Evolutionary conservation across 176 grass and related monocot species (phyloP).

Genomic region (Lolium rigidum): DNA sequence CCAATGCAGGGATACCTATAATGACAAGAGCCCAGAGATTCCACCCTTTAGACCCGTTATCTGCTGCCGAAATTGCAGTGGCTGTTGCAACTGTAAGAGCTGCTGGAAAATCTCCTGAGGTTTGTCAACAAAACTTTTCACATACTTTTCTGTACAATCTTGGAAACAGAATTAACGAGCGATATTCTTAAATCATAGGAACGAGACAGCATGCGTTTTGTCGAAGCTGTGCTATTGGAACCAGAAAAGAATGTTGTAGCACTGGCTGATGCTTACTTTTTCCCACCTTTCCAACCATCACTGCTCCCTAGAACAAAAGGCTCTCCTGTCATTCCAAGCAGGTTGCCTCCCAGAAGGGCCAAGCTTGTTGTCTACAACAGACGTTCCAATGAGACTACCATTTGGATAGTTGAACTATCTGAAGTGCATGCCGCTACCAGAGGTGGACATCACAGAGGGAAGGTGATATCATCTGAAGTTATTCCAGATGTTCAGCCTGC

Average conservation of each 20-base stretch:
- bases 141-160: background rate
- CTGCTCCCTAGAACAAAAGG: conserved; percentile 93
- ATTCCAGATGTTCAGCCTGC: conserved; percentile 94
- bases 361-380: conserved; percentile 92
- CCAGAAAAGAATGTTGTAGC: conserved; percentile 97
- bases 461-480: conserved; percentile 80
- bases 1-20: conserved; percentile 86
- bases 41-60: conserved; percentile 96
- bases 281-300: conserved; percentile 98
- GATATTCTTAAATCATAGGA: conserved; percentile 55
- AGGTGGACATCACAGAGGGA: conserved; percentile 99
- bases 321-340: conserved; percentile 86
- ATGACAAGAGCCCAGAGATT: conserved; percentile 95
- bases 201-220: conserved; percentile 97
- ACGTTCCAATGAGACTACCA: conserved; percentile 92
- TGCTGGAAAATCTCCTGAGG: conserved; percentile 97
- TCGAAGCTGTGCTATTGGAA: conserved; percentile 95
- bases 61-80: conserved; percentile 98
- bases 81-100: conserved; percentile 96
- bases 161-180: conserved; percentile 15
- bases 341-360: conserved; percentile 88
- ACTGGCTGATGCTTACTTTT: conserved; percentile 98
- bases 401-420: conserved; percentile 97
- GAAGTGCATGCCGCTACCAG: conserved; percentile 97
- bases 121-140: conserved; percentile 28